Conservation (phyloP, 805 yeast species). For the Myxozyma nipponensis region DNA sequence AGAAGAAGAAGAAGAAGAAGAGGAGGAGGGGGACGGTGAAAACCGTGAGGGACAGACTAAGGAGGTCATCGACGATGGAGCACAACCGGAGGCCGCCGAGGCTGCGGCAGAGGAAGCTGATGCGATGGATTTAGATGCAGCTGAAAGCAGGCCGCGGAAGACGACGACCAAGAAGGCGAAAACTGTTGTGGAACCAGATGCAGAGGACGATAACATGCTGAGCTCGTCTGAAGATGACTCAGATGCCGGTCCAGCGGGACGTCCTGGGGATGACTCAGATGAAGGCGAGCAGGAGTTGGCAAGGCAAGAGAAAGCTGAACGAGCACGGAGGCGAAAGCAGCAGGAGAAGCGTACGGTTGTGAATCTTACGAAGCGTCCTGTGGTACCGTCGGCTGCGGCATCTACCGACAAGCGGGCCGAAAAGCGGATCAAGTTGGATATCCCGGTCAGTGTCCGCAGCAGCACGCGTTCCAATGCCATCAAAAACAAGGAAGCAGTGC, state of each 20-base stretch:
- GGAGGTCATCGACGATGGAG: constrained; percentile 16
- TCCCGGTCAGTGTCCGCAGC: constrained; percentile 9
- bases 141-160: background rate
- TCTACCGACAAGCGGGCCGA: background rate
- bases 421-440: background rate
- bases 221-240: constrained; percentile 50
- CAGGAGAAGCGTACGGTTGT: constrained; percentile 19
- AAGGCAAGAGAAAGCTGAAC: constrained; percentile 33
- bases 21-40: constrained; percentile 28
- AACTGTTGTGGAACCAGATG: constrained; percentile 18
- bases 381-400: background rate
- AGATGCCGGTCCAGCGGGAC: constrained; percentile 27
- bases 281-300: constrained; percentile 63
- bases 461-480: constrained; percentile 68
- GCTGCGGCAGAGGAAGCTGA: constrained; percentile 16
- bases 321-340: constrained; percentile 34
- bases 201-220: constrained; percentile 46
- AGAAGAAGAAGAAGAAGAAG: constrained; percentile 30
- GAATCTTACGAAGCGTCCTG: constrained; percentile 14
- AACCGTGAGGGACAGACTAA: constrained; percentile 14
- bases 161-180: constrained; percentile 8
- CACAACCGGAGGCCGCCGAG: constrained; percentile 19
- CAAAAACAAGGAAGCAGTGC: constrained; percentile 70
- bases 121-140: constrained; percentile 1
- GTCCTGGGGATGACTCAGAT: constrained; percentile 47